phyloP scores from a whole-genome alignment of 306 rosid species.

The Malus orientalis region DNA sequence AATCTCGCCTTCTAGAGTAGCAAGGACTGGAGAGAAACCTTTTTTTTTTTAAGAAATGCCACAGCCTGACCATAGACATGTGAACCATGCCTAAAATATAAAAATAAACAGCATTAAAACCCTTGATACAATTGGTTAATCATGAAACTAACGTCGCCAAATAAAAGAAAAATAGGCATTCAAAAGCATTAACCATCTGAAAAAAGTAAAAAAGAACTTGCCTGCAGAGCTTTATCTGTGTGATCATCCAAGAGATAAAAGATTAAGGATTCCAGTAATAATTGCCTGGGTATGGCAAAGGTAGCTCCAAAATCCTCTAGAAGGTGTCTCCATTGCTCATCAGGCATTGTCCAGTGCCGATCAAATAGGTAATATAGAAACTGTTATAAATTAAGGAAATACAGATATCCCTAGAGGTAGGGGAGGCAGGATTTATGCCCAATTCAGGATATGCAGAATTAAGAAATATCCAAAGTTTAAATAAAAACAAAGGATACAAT shows the following conservation, averaged over 20 bases:
- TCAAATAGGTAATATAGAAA: slow-evolving; percentile 89
- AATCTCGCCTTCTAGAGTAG: not conserved
- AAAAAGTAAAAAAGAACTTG: slow-evolving; percentile 17
- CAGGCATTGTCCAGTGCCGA: slow-evolving; percentile 84
- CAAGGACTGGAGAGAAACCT: not conserved
- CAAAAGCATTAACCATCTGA: slow-evolving; percentile 9
- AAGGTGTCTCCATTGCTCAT: slow-evolving; percentile 70
- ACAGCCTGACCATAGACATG: not conserved
- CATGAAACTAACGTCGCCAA: not conserved
- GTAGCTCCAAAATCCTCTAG: slow-evolving; percentile 80
- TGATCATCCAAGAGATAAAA: slow-evolving; percentile 87
- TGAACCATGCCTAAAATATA: not conserved
- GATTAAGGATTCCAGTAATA: slow-evolving; percentile 65
- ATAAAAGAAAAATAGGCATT: not conserved
- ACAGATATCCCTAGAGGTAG: not conserved
- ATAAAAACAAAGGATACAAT: slow-evolving; percentile 66
- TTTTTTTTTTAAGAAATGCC: not conserved
- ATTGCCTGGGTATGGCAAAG: slow-evolving; percentile 66
- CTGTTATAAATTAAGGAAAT: slow-evolving; percentile 57
- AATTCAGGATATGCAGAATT: slow-evolving; percentile 2
- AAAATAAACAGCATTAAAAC: slow-evolving; percentile 2
- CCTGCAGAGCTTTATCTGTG: slow-evolving; percentile 84
- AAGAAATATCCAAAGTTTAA: slow-evolving; percentile 5
- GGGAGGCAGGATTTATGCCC: not conserved
- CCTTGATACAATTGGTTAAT: slow-evolving; percentile 9